These are phyloP conservation scores for Castanopsis chinensis DNA, from an alignment of 306 rosid genomes.

Conservation along the genomic window DNA sequence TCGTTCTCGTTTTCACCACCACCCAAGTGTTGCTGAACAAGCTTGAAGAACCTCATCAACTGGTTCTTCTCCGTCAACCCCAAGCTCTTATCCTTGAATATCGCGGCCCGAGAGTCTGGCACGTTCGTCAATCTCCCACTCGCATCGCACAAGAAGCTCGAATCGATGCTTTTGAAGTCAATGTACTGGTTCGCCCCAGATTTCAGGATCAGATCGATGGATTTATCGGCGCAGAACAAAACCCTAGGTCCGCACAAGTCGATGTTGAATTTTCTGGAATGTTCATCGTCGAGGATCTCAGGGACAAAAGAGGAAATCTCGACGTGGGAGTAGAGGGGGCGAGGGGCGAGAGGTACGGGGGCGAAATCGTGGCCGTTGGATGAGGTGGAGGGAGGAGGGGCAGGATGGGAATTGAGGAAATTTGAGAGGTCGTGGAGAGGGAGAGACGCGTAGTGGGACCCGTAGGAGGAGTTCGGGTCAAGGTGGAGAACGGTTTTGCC, in stretches of 20 bases:
- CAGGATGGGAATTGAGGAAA: conserved; percentile 47
- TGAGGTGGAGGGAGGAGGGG: conserved; percentile 9
- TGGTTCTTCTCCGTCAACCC: conserved; percentile 73
- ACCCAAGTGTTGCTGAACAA: conserved; percentile 73
- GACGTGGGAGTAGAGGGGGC: conserved; percentile 39
- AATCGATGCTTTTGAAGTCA: conserved; percentile 75
- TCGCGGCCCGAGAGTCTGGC: conserved; percentile 87
- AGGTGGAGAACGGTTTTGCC: conserved; percentile 84
- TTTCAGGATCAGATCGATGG: conserved; percentile 56
- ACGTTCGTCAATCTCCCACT: conserved; percentile 53
- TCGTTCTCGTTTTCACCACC: conserved; percentile 24
- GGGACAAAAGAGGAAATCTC: conserved; percentile 41
- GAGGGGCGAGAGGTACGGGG: conserved; percentile 31
- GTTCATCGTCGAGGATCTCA: conserved; percentile 31
- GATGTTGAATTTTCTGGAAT: conserved; percentile 56
- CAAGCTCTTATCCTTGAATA: conserved; percentile 74
- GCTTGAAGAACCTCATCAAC: conserved; percentile 85
- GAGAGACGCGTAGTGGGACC: conserved; percentile 68
- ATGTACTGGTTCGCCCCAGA: conserved; percentile 59
- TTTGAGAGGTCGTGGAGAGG: conserved; percentile 53
- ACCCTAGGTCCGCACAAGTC: conserved; percentile 83
- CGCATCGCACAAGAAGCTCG: conserved; percentile 50
- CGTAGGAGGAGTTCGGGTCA: conserved; percentile 71
- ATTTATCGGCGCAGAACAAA: conserved; percentile 56
- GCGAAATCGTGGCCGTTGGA: conserved; percentile 27